Percentiles rank a stretch among this genome's conserved stretches.
Conservation (phyloP, 257 asterid species). For the Nicotiana otophora region DNA sequence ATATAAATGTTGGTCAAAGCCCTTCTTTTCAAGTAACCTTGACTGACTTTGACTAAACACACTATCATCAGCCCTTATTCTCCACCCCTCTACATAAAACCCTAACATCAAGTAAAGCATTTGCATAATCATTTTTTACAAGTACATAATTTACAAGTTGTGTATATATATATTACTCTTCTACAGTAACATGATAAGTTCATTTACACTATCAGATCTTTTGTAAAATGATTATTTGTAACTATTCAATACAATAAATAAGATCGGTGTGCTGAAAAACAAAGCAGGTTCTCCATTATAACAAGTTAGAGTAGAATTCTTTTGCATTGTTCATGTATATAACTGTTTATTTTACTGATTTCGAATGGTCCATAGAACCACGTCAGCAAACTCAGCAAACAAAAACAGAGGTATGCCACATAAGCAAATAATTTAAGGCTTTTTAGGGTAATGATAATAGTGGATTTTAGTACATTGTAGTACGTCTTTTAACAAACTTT, state of each 20-base stretch:
- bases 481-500: neutral
- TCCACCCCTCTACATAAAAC: neutral
- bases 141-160: neutral
- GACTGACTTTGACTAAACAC: neutral
- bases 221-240: too few species aligned
- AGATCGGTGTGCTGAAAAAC: neutral
- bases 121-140: neutral
- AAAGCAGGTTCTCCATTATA: neutral
- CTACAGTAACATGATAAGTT: too few species aligned
- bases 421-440: neutral
- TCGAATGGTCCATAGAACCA: neutral
- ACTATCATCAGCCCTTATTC: neutral
- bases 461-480: neutral
- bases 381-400: neutral
- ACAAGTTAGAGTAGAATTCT: neutral
- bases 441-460: neutral
- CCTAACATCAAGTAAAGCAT: neutral
- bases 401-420: neutral
- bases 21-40: conserved; percentile 23
- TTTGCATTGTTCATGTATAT: too few species aligned
- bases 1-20: conserved; percentile 27
- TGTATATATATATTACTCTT: too few species aligned
- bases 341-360: too few species aligned
- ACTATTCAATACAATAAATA: neutral
- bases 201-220: too few species aligned